Evolutionary conservation across 2,329 filamentous ascomycete species (phyloP), one percentile per base, ranked within the genome.

Genomic region (Bipolaris sorokiniana): DNA sequence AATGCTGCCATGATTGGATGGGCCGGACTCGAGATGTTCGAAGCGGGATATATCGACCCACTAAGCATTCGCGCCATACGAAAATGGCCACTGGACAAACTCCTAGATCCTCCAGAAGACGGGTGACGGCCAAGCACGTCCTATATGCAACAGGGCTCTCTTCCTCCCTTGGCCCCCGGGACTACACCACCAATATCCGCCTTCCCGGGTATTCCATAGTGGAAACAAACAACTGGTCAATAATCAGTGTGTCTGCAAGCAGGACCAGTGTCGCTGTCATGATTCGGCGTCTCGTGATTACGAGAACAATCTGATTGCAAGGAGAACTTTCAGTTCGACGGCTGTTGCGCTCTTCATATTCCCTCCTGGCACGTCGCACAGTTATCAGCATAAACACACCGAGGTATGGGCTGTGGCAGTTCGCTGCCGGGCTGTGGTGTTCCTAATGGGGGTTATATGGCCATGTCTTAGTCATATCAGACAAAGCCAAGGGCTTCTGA

Each of bases 1-100:
- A 98, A 99, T 76, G 95, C 95, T 11, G 91, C 92, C 46, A 99
- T 99, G 95, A 93, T 98, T 73, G 94, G 90, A 1, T 98, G 95
- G 94, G 83, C 93, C 1, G 95, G 90, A 0, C 84, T 93, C 64
- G 93, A 98, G 78, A 97, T 99, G 93, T 97, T 85, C 70, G 84
- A 90, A 75, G 86, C 85, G 1, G 93, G 94, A 0, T 93, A 73
- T 42, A 58, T 33, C 7, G 62, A 72, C 48, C 26, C 61, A 3
- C 60, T 74, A 37, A 62, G 36, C 18, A 74, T 76, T 28, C 65
- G 74, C 7, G 71, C 73, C 9, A 57, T 76, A 36, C 69, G 75
- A 11, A 76, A 76, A 50, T 77, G 75, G 75, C 74, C 74, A 11
- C 61, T 77, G 5, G 68, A 76, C 44, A 37, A 70, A 48, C 52